Conservation (phyloP, 306 rosid genomes). For the Dicorynia guianensis region DNA sequence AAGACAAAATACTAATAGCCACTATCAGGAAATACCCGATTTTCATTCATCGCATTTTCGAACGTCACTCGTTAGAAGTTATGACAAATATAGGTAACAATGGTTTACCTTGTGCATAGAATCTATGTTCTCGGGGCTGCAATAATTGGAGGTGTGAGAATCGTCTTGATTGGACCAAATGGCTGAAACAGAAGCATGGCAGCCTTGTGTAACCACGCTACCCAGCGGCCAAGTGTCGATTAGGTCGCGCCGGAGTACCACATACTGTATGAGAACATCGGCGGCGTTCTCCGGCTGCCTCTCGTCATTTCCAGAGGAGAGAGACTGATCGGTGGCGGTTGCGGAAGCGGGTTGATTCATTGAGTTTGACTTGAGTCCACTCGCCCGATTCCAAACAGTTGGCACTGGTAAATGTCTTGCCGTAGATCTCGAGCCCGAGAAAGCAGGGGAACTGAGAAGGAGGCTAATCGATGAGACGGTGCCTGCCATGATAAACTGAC, state of each 20-base stretch:
- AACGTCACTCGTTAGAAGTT: too few relatives aligned
- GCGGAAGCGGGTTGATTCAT: slow-evolving; percentile 51
- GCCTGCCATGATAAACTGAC: slow-evolving; percentile 53
- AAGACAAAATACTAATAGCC: background rate
- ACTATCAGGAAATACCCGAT: too few relatives aligned
- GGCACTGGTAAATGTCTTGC: slow-evolving; percentile 14
- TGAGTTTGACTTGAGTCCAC: slow-evolving; percentile 36
- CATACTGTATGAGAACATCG: slow-evolving; percentile 77
- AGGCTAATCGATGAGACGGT: slow-evolving; percentile 45
- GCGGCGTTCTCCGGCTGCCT: slow-evolving; percentile 41
- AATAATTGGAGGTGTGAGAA: slow-evolving; percentile 64
- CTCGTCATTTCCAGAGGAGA: slow-evolving; percentile 33
- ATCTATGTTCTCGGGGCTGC: slow-evolving; percentile 76
- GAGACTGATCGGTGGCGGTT: background rate
- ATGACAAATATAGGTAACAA: too few relatives aligned
- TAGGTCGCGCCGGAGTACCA: slow-evolving; percentile 93
- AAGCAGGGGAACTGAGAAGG: slow-evolving; percentile 32
- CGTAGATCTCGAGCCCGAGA: slow-evolving; percentile 28
- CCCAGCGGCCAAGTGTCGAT: slow-evolving; percentile 89
- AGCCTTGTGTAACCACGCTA: slow-evolving; percentile 85
- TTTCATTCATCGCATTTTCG: background rate
- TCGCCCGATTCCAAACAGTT: slow-evolving; percentile 9
- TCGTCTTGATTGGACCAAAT: slow-evolving; percentile 78
- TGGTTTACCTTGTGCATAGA: slow-evolving; percentile 86
- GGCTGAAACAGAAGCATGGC: slow-evolving; percentile 90